A percentile compares a stretch with the other conserved stretches of the same genome.
phyloP scores from a whole-genome alignment of 2,329 filamentous ascomycete genomes.

The Aspergillus candidus region DNA sequence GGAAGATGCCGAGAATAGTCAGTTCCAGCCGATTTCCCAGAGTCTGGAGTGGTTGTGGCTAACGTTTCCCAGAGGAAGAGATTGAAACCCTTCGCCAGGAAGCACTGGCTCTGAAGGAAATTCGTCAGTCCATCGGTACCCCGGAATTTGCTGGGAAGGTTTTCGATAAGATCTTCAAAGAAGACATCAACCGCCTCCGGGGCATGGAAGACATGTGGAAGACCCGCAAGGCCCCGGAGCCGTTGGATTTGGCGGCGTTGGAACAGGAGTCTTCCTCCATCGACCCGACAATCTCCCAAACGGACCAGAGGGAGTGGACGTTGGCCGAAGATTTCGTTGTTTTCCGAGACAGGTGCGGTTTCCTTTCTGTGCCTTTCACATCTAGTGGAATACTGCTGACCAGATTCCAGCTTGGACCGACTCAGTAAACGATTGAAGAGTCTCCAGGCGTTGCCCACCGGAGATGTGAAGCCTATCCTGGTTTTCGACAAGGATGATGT shows the following conservation, averaged over 20 bases:
- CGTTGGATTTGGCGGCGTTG: slow-evolving; percentile 63
- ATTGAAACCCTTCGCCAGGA: slow-evolving; percentile 84
- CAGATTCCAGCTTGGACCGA: slow-evolving; percentile 55
- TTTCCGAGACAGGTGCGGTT: slow-evolving; percentile 67
- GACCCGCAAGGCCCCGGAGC: slow-evolving; percentile 64
- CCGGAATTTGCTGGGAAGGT: slow-evolving; percentile 69
- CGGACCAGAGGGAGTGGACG: slow-evolving; percentile 76
- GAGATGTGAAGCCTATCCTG: slow-evolving; percentile 52
- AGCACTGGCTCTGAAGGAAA: slow-evolving; percentile 73
- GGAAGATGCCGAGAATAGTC: slow-evolving; percentile 72
- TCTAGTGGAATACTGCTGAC: slow-evolving; percentile 8
- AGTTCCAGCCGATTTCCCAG: slow-evolving; percentile 7
- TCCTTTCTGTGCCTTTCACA: background rate
- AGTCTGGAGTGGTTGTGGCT: slow-evolving; percentile 7
- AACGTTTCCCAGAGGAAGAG: slow-evolving; percentile 54
- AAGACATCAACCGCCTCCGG: slow-evolving; percentile 73
- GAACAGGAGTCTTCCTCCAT: slow-evolving; percentile 48
- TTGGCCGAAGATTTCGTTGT: slow-evolving; percentile 76
- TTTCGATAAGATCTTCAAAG: slow-evolving; percentile 87
- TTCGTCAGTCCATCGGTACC: slow-evolving; percentile 74
- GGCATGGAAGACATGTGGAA: slow-evolving; percentile 98
- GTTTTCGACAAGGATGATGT: slow-evolving; percentile 95
- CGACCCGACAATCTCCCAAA: slow-evolving; percentile 49
- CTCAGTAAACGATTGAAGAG: slow-evolving; percentile 68
- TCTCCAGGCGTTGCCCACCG: slow-evolving; percentile 50